A percentile compares a stretch with the other conserved stretches of the same genome.
phyloP scores from a whole-genome alignment of 306 rosid species.

The Inga leiocalycina region DNA sequence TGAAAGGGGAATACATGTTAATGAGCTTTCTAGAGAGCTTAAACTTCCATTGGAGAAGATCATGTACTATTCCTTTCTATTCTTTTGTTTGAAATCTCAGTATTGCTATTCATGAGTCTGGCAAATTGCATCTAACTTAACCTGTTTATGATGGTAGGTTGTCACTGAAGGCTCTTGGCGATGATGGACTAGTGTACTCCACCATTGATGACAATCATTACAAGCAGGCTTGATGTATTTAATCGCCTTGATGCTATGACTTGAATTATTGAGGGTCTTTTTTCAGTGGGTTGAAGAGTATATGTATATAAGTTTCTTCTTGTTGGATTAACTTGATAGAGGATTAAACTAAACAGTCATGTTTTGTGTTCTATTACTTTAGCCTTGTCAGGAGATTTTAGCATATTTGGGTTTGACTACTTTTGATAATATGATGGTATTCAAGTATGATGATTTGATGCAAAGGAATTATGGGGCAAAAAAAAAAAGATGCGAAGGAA shows the following conservation, averaged over 20 bases:
- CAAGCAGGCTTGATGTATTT: constrained; percentile 64
- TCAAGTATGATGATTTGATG: neutral
- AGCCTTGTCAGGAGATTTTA: neutral
- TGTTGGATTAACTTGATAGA: constrained; percentile 25
- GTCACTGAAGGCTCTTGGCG: constrained; percentile 71
- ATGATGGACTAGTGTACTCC: constrained; percentile 83
- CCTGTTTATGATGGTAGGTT: constrained; percentile 57
- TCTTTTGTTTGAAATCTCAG: neutral
- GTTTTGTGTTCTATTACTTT: neutral
- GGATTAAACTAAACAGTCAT: constrained; percentile 6
- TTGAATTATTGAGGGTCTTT: neutral
- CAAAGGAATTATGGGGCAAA: neutral
- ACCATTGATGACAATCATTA: constrained; percentile 89
- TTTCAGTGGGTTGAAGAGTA: constrained; percentile 6
- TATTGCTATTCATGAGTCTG: neutral
- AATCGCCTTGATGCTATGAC: constrained; percentile 18
- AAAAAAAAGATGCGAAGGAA: neutral
- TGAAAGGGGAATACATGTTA: constrained; percentile 71
- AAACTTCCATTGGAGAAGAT: constrained; percentile 80
- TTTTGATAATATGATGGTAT: neutral
- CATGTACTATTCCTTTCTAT: constrained; percentile 48
- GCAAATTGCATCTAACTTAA: constrained; percentile 6
- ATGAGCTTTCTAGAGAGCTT: constrained; percentile 73
- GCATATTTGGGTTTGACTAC: neutral
- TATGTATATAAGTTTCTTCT: constrained; percentile 42